Evolutionary conservation across 2,329 filamentous ascomycete species (phyloP).

Genomic region (Cercospora sesami): DNA sequence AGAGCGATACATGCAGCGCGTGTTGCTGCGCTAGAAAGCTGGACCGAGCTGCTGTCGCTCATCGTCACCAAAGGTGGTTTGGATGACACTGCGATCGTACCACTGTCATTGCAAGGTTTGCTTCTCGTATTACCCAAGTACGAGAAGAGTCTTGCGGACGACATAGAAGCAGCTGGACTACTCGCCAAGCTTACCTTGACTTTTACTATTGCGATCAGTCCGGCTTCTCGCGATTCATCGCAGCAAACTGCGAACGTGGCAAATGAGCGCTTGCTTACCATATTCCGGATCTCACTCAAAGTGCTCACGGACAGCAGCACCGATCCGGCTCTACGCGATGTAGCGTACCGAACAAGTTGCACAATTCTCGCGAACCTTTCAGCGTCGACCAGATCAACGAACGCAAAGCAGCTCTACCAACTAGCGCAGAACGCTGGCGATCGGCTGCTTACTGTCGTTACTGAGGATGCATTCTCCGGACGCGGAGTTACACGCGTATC

Average conservation of each 20-base stretch:
- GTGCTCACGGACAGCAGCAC: slow-evolving; percentile 74
- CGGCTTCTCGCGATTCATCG: slow-evolving; percentile 52
- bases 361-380: slow-evolving; percentile 28
- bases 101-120: slow-evolving; percentile 81
- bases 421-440: slow-evolving; percentile 79
- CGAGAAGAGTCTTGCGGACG: slow-evolving; percentile 70
- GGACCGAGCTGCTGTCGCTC: slow-evolving; percentile 80
- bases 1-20: slow-evolving; percentile 58
- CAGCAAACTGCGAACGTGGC: slow-evolving; percentile 58
- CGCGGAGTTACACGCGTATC: slow-evolving; percentile 80
- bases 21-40: slow-evolving; percentile 71
- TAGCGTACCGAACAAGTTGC: slow-evolving; percentile 90
- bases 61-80: slow-evolving; percentile 82
- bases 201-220: slow-evolving; percentile 66
- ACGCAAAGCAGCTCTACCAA: slow-evolving; percentile 50
- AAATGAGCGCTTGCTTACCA: slow-evolving; percentile 79
- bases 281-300: slow-evolving; percentile 83
- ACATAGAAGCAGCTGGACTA: slow-evolving; percentile 69
- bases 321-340: slow-evolving; percentile 70
- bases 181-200: slow-evolving; percentile 74
- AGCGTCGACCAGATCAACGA: slow-evolving; percentile 20
- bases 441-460: slow-evolving; percentile 78
- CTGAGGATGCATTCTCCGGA: slow-evolving; percentile 88
- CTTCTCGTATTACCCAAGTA: slow-evolving; percentile 87
- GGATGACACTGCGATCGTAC: slow-evolving; percentile 72